These are phyloP conservation scores for Vaccinium darrowii DNA, from an alignment of 148 eudicot species.

Conservation along the genomic window DNA sequence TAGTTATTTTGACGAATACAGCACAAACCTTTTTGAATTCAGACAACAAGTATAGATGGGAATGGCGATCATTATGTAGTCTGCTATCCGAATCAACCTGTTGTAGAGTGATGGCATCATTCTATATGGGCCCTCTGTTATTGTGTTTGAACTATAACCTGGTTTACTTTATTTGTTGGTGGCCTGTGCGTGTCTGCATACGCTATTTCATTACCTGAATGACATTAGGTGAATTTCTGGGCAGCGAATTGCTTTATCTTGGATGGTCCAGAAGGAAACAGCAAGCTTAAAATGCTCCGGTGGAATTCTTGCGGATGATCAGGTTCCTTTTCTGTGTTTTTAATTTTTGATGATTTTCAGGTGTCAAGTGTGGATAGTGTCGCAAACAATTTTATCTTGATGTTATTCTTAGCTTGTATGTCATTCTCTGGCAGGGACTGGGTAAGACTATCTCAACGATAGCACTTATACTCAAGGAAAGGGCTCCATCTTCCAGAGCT, in stretches of 20 bases:
- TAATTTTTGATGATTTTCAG: background rate
- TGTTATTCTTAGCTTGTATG: background rate
- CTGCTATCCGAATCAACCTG: background rate
- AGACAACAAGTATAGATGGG: background rate
- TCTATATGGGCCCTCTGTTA: background rate
- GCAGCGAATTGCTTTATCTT: slow-evolving; percentile 92
- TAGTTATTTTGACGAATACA: background rate
- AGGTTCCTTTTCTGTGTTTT: slow-evolving; percentile 43
- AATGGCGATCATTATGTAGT: background rate
- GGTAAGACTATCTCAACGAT: slow-evolving; percentile 97
- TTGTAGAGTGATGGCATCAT: background rate
- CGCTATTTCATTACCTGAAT: background rate
- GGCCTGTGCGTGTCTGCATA: background rate
- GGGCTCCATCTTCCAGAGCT: slow-evolving; percentile 44
- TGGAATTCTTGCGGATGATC: slow-evolving; percentile 98
- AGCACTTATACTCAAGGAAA: slow-evolving; percentile 86
- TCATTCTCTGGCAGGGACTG: slow-evolving; percentile 59
- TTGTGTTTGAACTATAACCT: slow-evolving; percentile 1
- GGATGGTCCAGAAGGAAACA: slow-evolving; percentile 98
- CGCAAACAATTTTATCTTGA: background rate
- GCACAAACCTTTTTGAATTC: background rate
- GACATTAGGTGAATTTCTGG: slow-evolving; percentile 21
- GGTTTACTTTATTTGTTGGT: background rate
- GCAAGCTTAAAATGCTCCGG: slow-evolving; percentile 70
- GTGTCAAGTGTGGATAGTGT: slow-evolving; percentile 11